A percentile compares a stretch with the other conserved stretches of the same genome.
These are phyloP conservation scores for Bauhinia variegata DNA, from an alignment of 306 rosid species.

Conservation along the genomic window DNA sequence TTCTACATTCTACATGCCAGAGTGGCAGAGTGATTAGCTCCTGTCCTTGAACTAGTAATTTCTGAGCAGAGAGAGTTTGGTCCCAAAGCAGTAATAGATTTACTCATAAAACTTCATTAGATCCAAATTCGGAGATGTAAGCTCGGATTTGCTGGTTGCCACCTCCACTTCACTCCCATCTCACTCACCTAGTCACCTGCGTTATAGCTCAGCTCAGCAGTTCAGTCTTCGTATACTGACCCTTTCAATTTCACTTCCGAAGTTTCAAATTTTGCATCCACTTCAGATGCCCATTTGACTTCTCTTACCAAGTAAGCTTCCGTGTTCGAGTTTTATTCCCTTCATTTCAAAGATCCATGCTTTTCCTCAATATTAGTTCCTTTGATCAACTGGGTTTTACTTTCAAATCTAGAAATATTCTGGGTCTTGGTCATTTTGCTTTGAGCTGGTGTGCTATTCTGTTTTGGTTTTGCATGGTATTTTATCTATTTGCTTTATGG, in stretches of 20 bases:
- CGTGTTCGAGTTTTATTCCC: slow-evolving; percentile 16
- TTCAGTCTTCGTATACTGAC: slow-evolving; percentile 10
- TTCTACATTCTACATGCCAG: too few relatives aligned
- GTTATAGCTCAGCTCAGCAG: background rate
- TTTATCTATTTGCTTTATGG: background rate
- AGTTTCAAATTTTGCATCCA: slow-evolving; percentile 32
- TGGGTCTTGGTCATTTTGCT: background rate
- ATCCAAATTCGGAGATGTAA: slow-evolving; percentile 34
- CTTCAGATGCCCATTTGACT: slow-evolving; percentile 39
- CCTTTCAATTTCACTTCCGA: slow-evolving; percentile 7
- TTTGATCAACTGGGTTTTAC: background rate
- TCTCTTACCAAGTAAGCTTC: slow-evolving; percentile 27
- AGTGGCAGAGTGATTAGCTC: too few relatives aligned
- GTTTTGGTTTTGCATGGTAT: background rate
- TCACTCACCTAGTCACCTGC: background rate
- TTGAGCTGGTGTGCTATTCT: background rate
- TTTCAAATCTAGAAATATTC: background rate
- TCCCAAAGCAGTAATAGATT: too few relatives aligned
- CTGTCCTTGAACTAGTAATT: too few relatives aligned
- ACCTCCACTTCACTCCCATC: background rate
- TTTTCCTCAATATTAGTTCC: background rate
- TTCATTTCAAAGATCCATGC: slow-evolving; percentile 41
- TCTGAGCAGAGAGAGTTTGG: background rate
- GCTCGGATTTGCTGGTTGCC: background rate
- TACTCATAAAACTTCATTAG: slow-evolving; percentile 3